Base-by-base conservation (phyloP, 305 asterid genomes). In the Solanum hybrid region DNA sequence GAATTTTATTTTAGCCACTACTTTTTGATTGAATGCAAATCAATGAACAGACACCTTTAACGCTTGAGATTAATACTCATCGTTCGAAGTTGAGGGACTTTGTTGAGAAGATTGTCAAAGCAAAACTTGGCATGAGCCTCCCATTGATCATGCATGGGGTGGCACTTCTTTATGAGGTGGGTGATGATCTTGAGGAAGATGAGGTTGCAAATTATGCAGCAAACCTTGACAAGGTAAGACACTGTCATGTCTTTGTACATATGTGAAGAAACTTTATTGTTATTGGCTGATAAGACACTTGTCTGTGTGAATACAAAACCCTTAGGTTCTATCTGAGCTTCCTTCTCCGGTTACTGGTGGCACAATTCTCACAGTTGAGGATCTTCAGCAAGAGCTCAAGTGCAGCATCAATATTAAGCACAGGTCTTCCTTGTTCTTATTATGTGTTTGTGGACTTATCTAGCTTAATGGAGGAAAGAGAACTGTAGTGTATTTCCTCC, bases 141-240 rank as follows among this genome's bases (percentile, higher is more conserved):
- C 99, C 99, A 39, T 76, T 97, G 90, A 95, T 98, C 91, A 95
- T 97, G 99, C 99, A 91, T 90, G 99, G 97, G 88, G 89, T 95
- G 32, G 92, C 95, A 89, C 99, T 98, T 89, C 98, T 98, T 61
- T 97, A 98, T 89, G 99, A 98, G 93, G 97, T 93, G 92, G 99
- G 99, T 78, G 99, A 97, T 91, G 99, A 96, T 94, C 98, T 98
- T 87, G 99, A 94, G 89, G 95, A 95, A 91, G 98, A 93, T n/a
- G 97, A 95, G 96, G 98, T 95, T 91, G 97, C 98, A 76, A 96
- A 92, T 91, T 98, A 98, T 90, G 96, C 95, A 81, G 96, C 98
- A 86, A 98, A 98, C 93, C 96, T 98, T 81, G 99, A 98, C 76
- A 97, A 95, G 99, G 99, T 97, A 88, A 89, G 76, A 65, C 85